These are phyloP conservation scores for Linnemannia schmuckeri DNA, from an alignment of 192 early-diverging fungal genomes.

Conservation along the genomic window DNA sequence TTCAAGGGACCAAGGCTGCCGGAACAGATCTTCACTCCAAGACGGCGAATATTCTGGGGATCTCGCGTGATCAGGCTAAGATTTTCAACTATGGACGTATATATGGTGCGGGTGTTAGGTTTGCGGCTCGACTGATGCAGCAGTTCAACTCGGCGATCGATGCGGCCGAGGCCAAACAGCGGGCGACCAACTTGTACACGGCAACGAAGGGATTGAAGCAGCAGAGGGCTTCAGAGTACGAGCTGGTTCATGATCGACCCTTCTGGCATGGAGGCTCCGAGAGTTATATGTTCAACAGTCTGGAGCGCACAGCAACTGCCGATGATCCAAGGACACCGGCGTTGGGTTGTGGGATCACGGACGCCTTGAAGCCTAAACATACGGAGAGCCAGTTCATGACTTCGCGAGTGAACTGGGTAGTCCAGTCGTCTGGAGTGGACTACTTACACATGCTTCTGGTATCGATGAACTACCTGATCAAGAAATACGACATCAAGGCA, in stretches of 20 bases:
- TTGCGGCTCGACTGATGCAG: slow-evolving; percentile 82
- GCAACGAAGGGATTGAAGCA: slow-evolving; percentile 86
- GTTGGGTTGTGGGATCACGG: slow-evolving; percentile 89
- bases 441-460: slow-evolving; percentile 94
- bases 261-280: slow-evolving; percentile 95
- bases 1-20: slow-evolving; percentile 91
- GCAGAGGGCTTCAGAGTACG: slow-evolving; percentile 26
- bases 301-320: slow-evolving; percentile 84
- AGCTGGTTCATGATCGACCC: slow-evolving; percentile 39
- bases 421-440: slow-evolving; percentile 98
- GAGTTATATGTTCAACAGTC: slow-evolving; percentile 93
- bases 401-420: slow-evolving; percentile 96
- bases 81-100: slow-evolving; percentile 97
- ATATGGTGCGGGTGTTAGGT: slow-evolving; percentile 93
- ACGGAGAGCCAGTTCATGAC: slow-evolving; percentile 79
- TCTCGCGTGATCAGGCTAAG: slow-evolving; percentile 91
- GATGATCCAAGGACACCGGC: slow-evolving; percentile 87
- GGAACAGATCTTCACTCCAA: slow-evolving; percentile 95
- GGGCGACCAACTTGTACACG: slow-evolving; percentile 79
- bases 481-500: slow-evolving; percentile 81
- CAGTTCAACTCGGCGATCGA: slow-evolving; percentile 84
- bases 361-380: slow-evolving; percentile 76
- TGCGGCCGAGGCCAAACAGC: slow-evolving; percentile 69
- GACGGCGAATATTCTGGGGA: slow-evolving; percentile 89
- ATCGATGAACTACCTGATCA: slow-evolving; percentile 86